Percentiles rank a stretch among this genome's conserved stretches.
phyloP scores from a whole-genome alignment of 78 protist genomes.

The Dictyostelium brefeldianum region DNA sequence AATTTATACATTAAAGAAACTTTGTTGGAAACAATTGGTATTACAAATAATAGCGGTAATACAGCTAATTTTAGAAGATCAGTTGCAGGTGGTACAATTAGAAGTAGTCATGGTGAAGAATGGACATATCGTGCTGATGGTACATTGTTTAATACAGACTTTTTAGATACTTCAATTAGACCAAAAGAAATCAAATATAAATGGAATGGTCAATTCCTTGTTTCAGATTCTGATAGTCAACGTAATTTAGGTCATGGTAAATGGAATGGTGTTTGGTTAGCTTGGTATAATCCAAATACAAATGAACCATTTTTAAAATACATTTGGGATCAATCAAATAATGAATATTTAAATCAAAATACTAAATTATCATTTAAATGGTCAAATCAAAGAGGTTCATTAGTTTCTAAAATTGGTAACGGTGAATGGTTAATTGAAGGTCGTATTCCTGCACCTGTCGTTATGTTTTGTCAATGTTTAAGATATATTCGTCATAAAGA shows the following conservation, averaged over 20 bases:
- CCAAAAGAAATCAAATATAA: slow-evolving; percentile 62
- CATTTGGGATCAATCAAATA: slow-evolving; percentile 51
- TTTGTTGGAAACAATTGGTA: slow-evolving; percentile 40
- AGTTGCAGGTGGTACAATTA: slow-evolving; percentile 60
- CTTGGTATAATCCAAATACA: slow-evolving; percentile 50
- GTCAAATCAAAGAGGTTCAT: slow-evolving; percentile 46
- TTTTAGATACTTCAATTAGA: slow-evolving; percentile 35
- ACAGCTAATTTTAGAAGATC: slow-evolving; percentile 42
- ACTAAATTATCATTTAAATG: slow-evolving; percentile 49
- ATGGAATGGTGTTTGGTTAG: slow-evolving; percentile 78
- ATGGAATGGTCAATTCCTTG: slow-evolving; percentile 69
- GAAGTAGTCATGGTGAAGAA: slow-evolving; percentile 70
- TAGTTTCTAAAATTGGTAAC: slow-evolving; percentile 63
- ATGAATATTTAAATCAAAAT: slow-evolving; percentile 73
- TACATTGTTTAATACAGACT: slow-evolving; percentile 55
- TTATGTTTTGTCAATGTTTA: slow-evolving; percentile 74
- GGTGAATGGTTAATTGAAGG: slow-evolving; percentile 74
- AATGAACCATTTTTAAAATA: slow-evolving; percentile 54
- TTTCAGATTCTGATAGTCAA: slow-evolving; percentile 24
- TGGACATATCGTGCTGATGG: slow-evolving; percentile 81
- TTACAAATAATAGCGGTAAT: background rate
- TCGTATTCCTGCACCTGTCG: slow-evolving; percentile 64
- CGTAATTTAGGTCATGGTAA: slow-evolving; percentile 52
- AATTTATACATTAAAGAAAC: slow-evolving; percentile 67
- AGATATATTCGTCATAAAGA: slow-evolving; percentile 40